Conservation (phyloP, 495 filamentous ascomycete species). For the Aspergillus nanangensis region DNA sequence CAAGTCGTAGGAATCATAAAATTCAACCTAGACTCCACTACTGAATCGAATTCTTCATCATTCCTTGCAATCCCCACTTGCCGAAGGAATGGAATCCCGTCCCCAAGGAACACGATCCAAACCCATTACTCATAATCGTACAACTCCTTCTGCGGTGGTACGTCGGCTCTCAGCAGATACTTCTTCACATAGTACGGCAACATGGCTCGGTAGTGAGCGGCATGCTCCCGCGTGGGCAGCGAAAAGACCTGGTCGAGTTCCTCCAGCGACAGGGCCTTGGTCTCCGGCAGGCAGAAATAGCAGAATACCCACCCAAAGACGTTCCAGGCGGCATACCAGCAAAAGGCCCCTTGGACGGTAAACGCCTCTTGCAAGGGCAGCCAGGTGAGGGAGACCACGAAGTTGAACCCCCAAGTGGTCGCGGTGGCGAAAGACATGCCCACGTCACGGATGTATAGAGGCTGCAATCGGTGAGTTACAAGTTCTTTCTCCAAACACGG, state of each 20-base stretch:
- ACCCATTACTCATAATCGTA: constrained; percentile 15
- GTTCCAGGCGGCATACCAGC: constrained; percentile 50
- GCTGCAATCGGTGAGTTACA: too few species aligned
- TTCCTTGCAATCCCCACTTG: not conserved
- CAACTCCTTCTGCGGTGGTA: constrained; percentile 17
- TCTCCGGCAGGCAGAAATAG: constrained; percentile 40
- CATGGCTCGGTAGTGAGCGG: constrained; percentile 31
- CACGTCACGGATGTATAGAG: constrained; percentile 67
- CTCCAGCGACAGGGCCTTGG: constrained; percentile 40
- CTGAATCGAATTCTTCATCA: too few species aligned
- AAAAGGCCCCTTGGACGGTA: constrained; percentile 56
- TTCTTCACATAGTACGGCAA: constrained; percentile 45
- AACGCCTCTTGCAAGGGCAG: constrained; percentile 52
- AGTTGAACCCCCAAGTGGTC: constrained; percentile 55
- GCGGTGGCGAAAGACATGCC: constrained; percentile 53
- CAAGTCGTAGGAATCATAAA: too few species aligned
- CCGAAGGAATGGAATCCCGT: not conserved
- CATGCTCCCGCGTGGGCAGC: constrained; percentile 36
- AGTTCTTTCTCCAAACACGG: too few species aligned
- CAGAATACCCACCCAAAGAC: constrained; percentile 33
- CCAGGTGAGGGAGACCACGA: constrained; percentile 63
- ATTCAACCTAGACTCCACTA: too few species aligned
- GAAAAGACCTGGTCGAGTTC: constrained; percentile 43
- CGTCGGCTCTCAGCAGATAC: constrained; percentile 28
- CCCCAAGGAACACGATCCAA: not conserved